Evolutionary conservation across 2,329 filamentous ascomycete genomes (phyloP), one percentile per base, ranked within the genome.

Genomic region (Claviceps citrina): DNA sequence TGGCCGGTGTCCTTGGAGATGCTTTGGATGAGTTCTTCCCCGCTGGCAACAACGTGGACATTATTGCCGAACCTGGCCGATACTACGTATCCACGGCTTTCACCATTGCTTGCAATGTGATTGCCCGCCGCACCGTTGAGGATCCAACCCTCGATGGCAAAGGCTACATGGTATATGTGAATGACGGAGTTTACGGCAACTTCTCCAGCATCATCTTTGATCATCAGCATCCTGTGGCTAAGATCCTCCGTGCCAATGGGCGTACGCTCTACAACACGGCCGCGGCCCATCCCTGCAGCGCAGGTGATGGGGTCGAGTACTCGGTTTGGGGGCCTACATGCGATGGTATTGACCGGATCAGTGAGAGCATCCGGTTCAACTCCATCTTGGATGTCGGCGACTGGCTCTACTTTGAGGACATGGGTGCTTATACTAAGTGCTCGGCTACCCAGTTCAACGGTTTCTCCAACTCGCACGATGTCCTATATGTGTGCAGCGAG

Each of bases 131-230:
- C 54, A 86, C 85, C 31, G 80, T 96, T 43, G 71, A 80, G 47
- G 78, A 89, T 54, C 76, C 82, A 4, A 66, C 66, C 16, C 68
- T 72, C 9, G 69, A 69, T 38, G 69, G 72, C 46, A 78, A 76
- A 45, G 84, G 79, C 49, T 95, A 93, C 70, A 98, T 96, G 91
- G 66, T 95, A 35, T 98, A 98, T 60, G 68, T 96, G 59, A 98
- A 98, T 58, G 91, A 98, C 51, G 91, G 91, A 22, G 81, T 96
- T 40, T 98, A 98, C 56, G 91, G 91, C 54, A 96, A 96, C 67
- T 96, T 98, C 58, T 93, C 85, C 49, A 93, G 86, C 75, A 96
- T 96, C 71, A 94, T 96, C 69, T 98, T 95, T 59, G 91, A 96
- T 56, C 91, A 96, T 63, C 91, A 98, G 70, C 75, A 93, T 53